Evolutionary conservation across 2,329 filamentous ascomycete species (phyloP), one percentile per base, ranked within the genome.

Genomic region (Talaromyces sp.): DNA sequence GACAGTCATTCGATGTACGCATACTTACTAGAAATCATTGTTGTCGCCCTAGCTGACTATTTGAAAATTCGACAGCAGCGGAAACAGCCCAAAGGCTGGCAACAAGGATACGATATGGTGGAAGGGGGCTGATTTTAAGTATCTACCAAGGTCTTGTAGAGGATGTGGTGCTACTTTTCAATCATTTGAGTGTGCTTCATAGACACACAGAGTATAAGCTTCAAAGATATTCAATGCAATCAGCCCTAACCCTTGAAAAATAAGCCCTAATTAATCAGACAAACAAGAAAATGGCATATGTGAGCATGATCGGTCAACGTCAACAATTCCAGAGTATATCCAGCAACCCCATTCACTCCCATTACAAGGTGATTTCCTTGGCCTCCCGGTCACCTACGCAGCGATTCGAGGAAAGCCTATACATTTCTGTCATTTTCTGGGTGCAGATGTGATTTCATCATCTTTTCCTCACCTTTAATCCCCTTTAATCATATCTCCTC

Each of bases 1-100:
- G 72, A 33, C 66, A 66, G 10, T 62, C 73, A 2, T 73, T 69
- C 61, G 73, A 75, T 68, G 83, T 84, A 67, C 19, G 49, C 3
- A 2, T 5, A 17, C 3, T 54, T 15, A 22, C 2, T 27, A 27
- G 22, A 27, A 33, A 7, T 8, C 19, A 6, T 19, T 19, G 27
- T 19, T 33, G 27, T 33, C 5, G 8, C 49, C 2, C 27, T 6
- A 33, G 31, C 25, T 54, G 27, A 54, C 49, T 54, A 33, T 7
- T 54, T 27, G 49, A 54, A 27, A 33, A 33, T 54, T 33, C 49
- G 49, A 6, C 27, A 52, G 15, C 49, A 33, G 17, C 49, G 27
- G 15, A 54, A 35, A 54, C 49, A 33, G 8, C 15, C 49, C 10
- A 19, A 54, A 3, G 49, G 49, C 19, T 54, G 49, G 27, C 49